Percentiles rank a stretch among this genome's conserved stretches.
phyloP scores from a whole-genome alignment of 2,329 filamentous ascomycete species.

The Stagonosporopsis rhizophila region DNA sequence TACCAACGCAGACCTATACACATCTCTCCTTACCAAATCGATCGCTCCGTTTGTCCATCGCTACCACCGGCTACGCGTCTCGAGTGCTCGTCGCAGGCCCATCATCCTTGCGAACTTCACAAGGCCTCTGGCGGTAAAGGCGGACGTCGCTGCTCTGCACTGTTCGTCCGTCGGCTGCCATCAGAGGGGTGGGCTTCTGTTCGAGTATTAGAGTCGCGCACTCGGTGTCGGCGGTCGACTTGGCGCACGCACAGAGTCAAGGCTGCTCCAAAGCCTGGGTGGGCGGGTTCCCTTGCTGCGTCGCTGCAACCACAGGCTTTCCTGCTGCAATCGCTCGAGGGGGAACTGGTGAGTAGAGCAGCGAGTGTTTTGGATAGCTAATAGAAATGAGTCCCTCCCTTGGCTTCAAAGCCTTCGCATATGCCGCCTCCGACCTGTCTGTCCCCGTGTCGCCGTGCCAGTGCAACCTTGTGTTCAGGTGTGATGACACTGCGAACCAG shows the following conservation, averaged over 20 bases:
- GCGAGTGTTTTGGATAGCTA: background rate
- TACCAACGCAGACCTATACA: no score
- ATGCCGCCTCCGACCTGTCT: background rate
- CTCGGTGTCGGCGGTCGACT: no score
- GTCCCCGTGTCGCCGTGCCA: background rate
- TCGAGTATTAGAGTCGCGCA: background rate
- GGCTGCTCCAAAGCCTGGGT: background rate
- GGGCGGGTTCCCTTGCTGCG: background rate
- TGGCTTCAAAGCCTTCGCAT: background rate
- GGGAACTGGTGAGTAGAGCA: background rate
- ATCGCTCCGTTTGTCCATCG: no score
- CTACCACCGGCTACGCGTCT: constrained; percentile 12
- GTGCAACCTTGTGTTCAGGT: background rate
- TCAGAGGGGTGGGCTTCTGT: background rate
- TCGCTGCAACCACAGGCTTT: background rate
- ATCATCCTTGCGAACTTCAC: constrained; percentile 10
- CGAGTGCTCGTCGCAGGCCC: constrained; percentile 13
- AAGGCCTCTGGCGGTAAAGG: constrained; percentile 24
- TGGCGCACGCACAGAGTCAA: background rate
- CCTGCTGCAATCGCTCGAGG: background rate
- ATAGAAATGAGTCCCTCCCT: background rate
- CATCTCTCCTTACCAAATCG: no score
- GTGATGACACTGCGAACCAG: background rate
- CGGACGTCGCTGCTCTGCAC: constrained; percentile 8
- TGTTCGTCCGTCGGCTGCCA: constrained; percentile 4